Conservation (phyloP, 345 rosid species). For the Theobroma cacao region DNA sequence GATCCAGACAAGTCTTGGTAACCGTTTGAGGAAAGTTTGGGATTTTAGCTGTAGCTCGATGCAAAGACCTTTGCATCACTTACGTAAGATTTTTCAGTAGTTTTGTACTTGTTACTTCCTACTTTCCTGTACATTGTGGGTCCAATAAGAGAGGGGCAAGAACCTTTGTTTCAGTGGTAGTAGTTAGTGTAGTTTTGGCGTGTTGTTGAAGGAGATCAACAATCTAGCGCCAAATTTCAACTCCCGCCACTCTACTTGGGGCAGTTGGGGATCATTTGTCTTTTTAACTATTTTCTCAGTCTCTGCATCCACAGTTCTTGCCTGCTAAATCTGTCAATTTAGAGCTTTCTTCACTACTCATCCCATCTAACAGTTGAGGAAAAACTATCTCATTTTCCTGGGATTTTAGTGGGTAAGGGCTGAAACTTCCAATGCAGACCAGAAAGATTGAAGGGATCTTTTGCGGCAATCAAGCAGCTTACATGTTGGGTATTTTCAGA, state of each 20-base stretch:
- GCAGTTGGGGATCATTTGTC: conserved; percentile 44
- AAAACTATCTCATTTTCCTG: not conserved
- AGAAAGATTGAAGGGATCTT: conserved; percentile 15
- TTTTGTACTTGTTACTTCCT: conserved; percentile 11
- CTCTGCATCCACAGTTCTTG: conserved; percentile 12
- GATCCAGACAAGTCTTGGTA: not conserved
- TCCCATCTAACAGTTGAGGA: not conserved
- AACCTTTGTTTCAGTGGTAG: conserved; percentile 31
- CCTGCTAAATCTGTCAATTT: not conserved
- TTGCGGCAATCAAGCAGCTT: conserved; percentile 22
- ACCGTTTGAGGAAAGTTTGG: not conserved
- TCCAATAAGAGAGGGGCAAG: not conserved
- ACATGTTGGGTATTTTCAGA: conserved; percentile 43
- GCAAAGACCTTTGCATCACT: not conserved
- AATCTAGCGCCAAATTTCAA: conserved; percentile 35
- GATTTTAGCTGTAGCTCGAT: not conserved
- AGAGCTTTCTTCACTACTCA: not conserved
- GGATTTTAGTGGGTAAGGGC: not conserved
- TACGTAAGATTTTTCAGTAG: conserved; percentile 12
- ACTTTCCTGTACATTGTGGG: conserved; percentile 8
- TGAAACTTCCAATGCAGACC: conserved; percentile 3
- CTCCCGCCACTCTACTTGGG: conserved; percentile 33
- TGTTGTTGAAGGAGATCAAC: conserved; percentile 54
- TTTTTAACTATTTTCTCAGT: conserved; percentile 18
- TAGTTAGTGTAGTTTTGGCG: conserved; percentile 42